Base-by-base conservation (phyloP, 805 yeast genomes). In the Saccharomyces paradoxus region DNA sequence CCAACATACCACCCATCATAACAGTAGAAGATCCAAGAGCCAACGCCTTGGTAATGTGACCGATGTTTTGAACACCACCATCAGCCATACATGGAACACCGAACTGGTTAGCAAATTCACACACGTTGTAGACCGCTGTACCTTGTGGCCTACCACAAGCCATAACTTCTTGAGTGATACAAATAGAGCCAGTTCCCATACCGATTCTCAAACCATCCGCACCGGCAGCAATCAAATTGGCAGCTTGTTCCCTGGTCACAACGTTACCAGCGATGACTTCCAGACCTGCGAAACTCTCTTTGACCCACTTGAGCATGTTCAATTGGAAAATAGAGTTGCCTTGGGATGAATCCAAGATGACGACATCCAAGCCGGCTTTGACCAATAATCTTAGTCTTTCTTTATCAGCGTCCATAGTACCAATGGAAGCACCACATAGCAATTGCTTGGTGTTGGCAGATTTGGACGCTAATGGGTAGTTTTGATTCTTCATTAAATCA, bases 111-210 rank as follows among this genome's bases (percentile, higher is more conserved):
- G 98, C 95, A 71, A 94, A 91, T 78, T 92, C 91, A 60, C 94
- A 81, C 53, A 94, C 99, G 63, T 83, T 85, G 81, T 82, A 91
- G 53, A 94, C 98, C 57, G 99, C 99, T 62, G 98, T 90, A 77
- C 98, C 99, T 80, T 94, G 99, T 58, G 99, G 99, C 81, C 99
- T 90, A 77, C 99, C 99, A 78, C 97, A 95, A 53, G 99, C 99
- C 99, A 94, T 94, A 57, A 94, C 98, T 78, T 94, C 99, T 79
- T 94, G 99, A 52, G 99, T 94, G 72, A 94, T 94, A 82, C 99
- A 94, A 72, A 94, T 94, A 58, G 97, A 89, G 68, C 99, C 99
- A 31, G 98, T 89, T 71, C 99, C 99, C 99, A 94, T 94, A 78
- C 99, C 99, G 64, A 94, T 92, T 82, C 98, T 89, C 68, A 94